A percentile compares a stretch with the other conserved stretches of the same genome.
Evolutionary conservation across 371 early-diverging fungal species (phyloP).

Genomic region (Coemansia sp.): DNA sequence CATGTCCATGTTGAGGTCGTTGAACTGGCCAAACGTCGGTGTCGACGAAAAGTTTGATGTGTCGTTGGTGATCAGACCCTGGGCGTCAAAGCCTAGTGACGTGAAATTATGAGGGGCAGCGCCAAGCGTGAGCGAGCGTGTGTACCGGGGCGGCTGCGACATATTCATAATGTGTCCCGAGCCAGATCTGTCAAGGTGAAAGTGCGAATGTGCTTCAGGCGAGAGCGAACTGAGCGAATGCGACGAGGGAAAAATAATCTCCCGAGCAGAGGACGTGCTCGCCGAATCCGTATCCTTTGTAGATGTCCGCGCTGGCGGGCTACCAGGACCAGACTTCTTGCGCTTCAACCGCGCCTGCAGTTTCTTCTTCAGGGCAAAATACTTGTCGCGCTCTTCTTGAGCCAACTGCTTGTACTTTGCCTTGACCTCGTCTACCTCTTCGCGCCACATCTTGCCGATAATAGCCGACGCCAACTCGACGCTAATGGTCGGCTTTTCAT

Average conservation of each 20-base stretch:
- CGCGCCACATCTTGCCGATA: conserved; percentile 30
- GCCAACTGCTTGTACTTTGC: conserved; percentile 22
- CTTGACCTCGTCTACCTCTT: conserved; percentile 23
- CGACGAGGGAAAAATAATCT: conserved; percentile 16
- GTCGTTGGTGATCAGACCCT: neutral
- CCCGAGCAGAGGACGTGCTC: neutral
- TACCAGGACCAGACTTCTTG: conserved; percentile 7
- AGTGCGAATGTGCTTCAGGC: conserved; percentile 31
- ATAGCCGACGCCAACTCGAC: conserved; percentile 29
- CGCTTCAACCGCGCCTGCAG: conserved; percentile 24
- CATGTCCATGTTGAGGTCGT: neutral
- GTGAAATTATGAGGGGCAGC: neutral
- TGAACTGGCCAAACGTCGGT: neutral
- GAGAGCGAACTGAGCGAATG: conserved; percentile 32
- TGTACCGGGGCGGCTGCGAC: neutral
- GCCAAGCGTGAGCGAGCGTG: conserved; percentile 17
- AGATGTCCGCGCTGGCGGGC: neutral
- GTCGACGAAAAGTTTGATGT: neutral
- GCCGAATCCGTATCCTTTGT: neutral
- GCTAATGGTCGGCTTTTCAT: conserved; percentile 16
- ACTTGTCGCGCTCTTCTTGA: conserved; percentile 17
- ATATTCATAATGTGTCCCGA: neutral
- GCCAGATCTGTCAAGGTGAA: neutral
- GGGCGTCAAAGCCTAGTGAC: neutral
- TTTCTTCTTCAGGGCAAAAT: conserved; percentile 45